Evolutionary conservation across 2,329 filamentous ascomycete species (phyloP).

Genomic region (Pseudogymnoascus sp.): DNA sequence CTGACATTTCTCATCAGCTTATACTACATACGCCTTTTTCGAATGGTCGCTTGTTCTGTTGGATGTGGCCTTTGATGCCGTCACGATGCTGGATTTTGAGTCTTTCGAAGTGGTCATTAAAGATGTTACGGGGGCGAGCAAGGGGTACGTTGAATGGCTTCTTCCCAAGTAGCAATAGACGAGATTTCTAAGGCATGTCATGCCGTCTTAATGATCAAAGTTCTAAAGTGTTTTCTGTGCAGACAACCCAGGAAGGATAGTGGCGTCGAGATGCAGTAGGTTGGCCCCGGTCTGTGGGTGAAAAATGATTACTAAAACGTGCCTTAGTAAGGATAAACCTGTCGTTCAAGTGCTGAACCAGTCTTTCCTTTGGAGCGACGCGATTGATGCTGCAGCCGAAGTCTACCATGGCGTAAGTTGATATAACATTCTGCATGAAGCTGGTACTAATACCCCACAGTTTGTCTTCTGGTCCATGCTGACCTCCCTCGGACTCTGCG

Average conservation of each 20-base stretch:
- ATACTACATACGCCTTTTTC: conserved; percentile 96
- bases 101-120: conserved; percentile 80
- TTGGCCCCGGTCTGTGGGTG: conserved; percentile 22
- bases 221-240: conserved; percentile 30
- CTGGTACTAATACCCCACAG: conserved; percentile 35
- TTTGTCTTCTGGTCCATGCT: conserved; percentile 95
- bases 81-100: conserved; percentile 86
- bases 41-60: conserved; percentile 94
- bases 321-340: conserved; percentile 64
- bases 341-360: conserved; percentile 62
- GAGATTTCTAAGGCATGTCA: conserved; percentile 30
- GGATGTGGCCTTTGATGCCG: conserved; percentile 92
- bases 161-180: conserved; percentile 77
- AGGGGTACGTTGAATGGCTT: conserved; percentile 98
- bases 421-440: background rate
- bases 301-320: conserved; percentile 26
- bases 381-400: conserved; percentile 77
- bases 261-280: conserved; percentile 68
- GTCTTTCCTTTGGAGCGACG: conserved; percentile 65
- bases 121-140: conserved; percentile 83
- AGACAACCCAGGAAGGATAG: conserved; percentile 38
- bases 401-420: conserved; percentile 77
- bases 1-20: conserved; percentile 52
- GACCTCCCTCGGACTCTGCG: conserved; percentile 77
- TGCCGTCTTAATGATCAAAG: conserved; percentile 20